Evolutionary conservation across 2,329 filamentous ascomycete species (phyloP).

Genomic region (Dothistroma pini): DNA sequence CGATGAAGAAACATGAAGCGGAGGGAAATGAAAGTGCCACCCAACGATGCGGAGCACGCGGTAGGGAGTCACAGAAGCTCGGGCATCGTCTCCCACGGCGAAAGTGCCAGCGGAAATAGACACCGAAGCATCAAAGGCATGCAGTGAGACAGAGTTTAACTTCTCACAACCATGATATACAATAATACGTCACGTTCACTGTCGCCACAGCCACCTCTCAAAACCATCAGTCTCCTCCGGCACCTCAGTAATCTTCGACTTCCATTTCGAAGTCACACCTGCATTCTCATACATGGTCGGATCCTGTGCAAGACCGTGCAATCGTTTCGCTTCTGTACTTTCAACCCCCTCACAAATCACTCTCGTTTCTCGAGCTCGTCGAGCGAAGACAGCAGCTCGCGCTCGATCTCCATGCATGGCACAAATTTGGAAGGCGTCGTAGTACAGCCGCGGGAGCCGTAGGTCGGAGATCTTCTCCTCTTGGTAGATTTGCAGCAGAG

Average conservation of each 20-base stretch:
- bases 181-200: background rate
- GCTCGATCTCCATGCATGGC: constrained; percentile 25
- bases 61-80: too few relatives aligned
- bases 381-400: constrained; percentile 21
- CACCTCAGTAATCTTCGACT: constrained; percentile 16
- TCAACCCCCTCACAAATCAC: constrained; percentile 24
- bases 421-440: constrained; percentile 29
- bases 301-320: constrained; percentile 16
- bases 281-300: constrained; percentile 23
- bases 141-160: too few relatives aligned
- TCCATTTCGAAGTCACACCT: constrained; percentile 24
- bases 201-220: constrained; percentile 18
- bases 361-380: constrained; percentile 16
- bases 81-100: too few relatives aligned
- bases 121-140: too few relatives aligned
- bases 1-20: too few relatives aligned
- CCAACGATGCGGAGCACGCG: too few relatives aligned
- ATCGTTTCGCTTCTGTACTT: constrained; percentile 18
- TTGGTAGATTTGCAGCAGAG: constrained; percentile 16
- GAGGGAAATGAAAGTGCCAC: too few relatives aligned
- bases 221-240: constrained; percentile 5
- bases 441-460: constrained; percentile 23
- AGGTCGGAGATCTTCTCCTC: constrained; percentile 22
- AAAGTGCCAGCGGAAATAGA: too few relatives aligned
- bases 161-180: too few relatives aligned